These are phyloP conservation scores for Phyllosticta ampelicida DNA, from an alignment of 2,329 filamentous ascomycete genomes.

Conservation along the genomic window DNA sequence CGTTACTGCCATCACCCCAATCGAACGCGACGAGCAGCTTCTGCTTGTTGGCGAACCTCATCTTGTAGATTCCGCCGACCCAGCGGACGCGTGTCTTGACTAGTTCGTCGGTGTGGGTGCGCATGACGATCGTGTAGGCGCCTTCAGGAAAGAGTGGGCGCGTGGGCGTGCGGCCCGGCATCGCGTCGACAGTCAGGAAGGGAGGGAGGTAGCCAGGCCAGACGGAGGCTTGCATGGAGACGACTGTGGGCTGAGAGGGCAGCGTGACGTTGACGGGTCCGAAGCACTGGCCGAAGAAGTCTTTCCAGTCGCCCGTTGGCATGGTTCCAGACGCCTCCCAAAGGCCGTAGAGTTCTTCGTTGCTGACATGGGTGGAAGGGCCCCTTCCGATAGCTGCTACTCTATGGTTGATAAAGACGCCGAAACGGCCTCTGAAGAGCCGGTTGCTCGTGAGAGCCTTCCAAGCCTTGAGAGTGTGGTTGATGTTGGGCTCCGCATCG, in stretches of 20 bases:
- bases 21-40: background rate
- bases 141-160: background rate
- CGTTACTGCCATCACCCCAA: background rate
- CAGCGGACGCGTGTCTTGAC: background rate
- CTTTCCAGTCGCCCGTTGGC: background rate
- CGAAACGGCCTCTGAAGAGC: background rate
- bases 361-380: background rate
- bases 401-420: background rate
- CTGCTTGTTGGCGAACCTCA: background rate
- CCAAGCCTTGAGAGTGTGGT: background rate
- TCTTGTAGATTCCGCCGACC: background rate
- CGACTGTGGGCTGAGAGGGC: background rate
- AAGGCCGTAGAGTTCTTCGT: background rate
- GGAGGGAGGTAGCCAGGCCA: background rate
- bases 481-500: background rate
- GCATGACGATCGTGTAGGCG: background rate
- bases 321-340: background rate
- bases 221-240: background rate
- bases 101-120: background rate
- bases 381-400: background rate
- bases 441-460: background rate
- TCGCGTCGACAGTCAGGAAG: background rate
- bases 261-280: background rate
- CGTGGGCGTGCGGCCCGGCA: background rate
- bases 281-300: background rate